Conservation (phyloP, 1,139 yeast species). For the Magnusiomyces fungicola region DNA sequence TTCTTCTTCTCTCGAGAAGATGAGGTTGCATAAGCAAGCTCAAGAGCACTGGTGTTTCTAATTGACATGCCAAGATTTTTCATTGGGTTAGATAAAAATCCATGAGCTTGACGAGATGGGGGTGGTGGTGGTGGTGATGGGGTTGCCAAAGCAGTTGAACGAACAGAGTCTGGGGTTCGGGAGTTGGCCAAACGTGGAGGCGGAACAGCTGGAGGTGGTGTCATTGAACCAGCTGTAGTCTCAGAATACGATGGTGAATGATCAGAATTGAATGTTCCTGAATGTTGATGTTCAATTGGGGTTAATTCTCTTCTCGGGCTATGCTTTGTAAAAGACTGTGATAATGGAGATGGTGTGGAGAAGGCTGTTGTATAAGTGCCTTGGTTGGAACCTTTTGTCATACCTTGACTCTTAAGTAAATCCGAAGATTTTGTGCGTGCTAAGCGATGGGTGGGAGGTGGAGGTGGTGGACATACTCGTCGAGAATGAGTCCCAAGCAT, state of each 20-base stretch:
- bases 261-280: no score
- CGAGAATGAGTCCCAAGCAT: background rate
- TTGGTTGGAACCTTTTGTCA: background rate
- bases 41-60: conserved; percentile 12
- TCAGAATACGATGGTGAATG: no score
- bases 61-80: conserved; percentile 7
- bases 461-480: background rate
- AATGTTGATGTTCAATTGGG: no score
- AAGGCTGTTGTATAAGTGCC: no score
- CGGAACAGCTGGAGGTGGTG: conserved; percentile 1
- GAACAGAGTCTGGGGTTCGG: no score
- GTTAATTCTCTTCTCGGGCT: no score
- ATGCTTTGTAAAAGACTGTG: no score
- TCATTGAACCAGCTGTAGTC: no score
- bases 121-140: conserved; percentile 12
- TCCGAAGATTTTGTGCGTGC: background rate
- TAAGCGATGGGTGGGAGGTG: background rate
- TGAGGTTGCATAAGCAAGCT: no score
- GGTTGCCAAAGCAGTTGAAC: background rate
- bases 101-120: conserved; percentile 4
- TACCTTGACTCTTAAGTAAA: background rate
- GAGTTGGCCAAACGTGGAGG: no score
- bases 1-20: background rate
- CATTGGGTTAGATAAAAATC: background rate
- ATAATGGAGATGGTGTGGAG: no score